Base-by-base conservation (phyloP, 139 green algal species). In the Yamagishiella unicocca region DNA sequence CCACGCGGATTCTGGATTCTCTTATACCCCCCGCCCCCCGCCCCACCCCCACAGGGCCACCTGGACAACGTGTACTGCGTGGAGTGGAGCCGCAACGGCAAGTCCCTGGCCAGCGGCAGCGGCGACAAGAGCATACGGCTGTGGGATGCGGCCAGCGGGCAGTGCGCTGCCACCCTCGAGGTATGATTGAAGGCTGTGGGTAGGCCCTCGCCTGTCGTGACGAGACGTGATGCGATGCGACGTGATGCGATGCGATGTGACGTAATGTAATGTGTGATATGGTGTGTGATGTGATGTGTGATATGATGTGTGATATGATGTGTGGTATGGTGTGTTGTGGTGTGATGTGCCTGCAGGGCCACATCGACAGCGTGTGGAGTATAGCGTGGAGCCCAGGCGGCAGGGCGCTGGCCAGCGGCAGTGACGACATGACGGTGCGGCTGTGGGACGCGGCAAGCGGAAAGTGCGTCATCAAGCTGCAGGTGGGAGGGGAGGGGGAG, bases 321-420 rank as follows among this genome's bases (percentile, higher is more conserved):
- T 6, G 22, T 22, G 31, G 58, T 6, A 6, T 35, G 58, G 58
- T 68, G 58, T 22, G 22, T n/a, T 68, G 58, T 68, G 58, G 29
- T 22, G 58, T 17, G 6, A 9, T 6, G 6, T n/a, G 14, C 14
- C 40, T 64, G 79, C 79, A 82, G 72, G 83, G 70, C 9, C 83
- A 89, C 70, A 72, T 12, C 4, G 83, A 38, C n/a, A 37, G 25
- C 17, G 70, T 89, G 27, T 46, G 29, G 27, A 45, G 64, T 9
- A 42, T 87, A 22, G 81, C 81, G 24, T 87, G 74, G 62, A 33
- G 62, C 31, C 81, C 81, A 35, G 64, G 55, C 7, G 81, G 81
- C 35, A 42, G 43, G 62, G 21, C 58, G 27, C 81, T 87, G 22
- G 62, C 38, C 29, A 79, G 62, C 43, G 42, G 54, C 43, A 43